Conservation (phyloP, 2,329 filamentous ascomycete species). For the Penicillium sp. region DNA sequence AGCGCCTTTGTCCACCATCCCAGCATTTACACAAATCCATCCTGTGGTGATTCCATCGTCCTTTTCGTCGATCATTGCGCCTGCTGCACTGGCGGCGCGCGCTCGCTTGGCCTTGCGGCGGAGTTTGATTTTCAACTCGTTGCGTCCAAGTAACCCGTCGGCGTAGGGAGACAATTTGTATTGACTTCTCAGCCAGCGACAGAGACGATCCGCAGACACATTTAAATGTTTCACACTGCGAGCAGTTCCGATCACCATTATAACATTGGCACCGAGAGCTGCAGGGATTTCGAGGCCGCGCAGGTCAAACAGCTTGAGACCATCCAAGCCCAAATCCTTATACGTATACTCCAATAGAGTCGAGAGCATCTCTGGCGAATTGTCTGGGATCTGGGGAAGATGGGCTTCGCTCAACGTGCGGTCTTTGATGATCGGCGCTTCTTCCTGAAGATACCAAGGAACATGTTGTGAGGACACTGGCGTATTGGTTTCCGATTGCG, state of each 20-base stretch:
- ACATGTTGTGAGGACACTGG: conserved; percentile 33
- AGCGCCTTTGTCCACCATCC: conserved; percentile 58
- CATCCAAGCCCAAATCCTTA: conserved; percentile 81
- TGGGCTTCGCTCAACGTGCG: conserved; percentile 52
- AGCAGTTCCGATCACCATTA: conserved; percentile 91
- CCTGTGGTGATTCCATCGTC: conserved; percentile 90
- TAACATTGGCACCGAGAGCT: conserved; percentile 78
- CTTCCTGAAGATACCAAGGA: conserved; percentile 82
- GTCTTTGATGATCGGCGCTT: conserved; percentile 45
- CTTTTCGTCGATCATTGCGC: conserved; percentile 54
- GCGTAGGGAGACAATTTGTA: conserved; percentile 73
- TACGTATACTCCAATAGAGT: conserved; percentile 75
- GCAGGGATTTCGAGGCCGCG: conserved; percentile 80
- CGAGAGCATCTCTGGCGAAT: conserved; percentile 68
- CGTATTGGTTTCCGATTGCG: neutral
- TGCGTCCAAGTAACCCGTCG: conserved; percentile 83
- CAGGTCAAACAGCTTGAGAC: conserved; percentile 76
- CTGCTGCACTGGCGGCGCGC: conserved; percentile 71
- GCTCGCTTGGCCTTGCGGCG: conserved; percentile 76
- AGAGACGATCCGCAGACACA: conserved; percentile 83
- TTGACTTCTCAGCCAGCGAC: conserved; percentile 75
- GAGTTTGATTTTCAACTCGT: conserved; percentile 86
- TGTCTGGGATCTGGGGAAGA: conserved; percentile 63
- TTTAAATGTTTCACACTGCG: conserved; percentile 92
- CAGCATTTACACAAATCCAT: conserved; percentile 94